phyloP scores from a whole-genome alignment of 2,329 filamentous ascomycete genomes.

The Cordyceps cateniannulata region DNA sequence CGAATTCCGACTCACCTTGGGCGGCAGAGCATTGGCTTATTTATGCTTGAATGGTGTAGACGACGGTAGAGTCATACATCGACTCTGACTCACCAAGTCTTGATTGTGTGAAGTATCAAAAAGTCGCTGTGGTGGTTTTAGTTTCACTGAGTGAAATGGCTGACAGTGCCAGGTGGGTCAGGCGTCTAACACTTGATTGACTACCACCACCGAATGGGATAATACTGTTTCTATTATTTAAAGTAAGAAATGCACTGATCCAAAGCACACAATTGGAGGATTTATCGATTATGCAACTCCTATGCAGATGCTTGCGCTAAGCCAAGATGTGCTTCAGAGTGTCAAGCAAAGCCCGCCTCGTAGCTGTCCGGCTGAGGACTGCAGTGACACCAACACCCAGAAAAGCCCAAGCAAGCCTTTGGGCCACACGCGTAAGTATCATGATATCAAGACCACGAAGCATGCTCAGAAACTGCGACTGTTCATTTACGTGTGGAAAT shows the following conservation, averaged over 20 bases:
- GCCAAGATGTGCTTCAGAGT: not conserved
- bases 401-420: not conserved
- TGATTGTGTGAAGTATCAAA: not conserved
- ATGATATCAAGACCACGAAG: not conserved
- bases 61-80: not conserved
- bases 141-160: no score
- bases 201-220: no score
- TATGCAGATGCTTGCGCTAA: not conserved
- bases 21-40: not conserved
- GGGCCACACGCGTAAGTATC: not conserved
- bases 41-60: not conserved
- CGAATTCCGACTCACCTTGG: not conserved
- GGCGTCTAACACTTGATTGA: no score
- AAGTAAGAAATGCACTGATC: not conserved
- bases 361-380: not conserved
- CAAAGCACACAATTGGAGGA: not conserved
- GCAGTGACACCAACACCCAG: not conserved
- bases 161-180: not conserved
- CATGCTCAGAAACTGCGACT: not conserved
- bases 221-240: not conserved
- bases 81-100: not conserved
- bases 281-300: no score
- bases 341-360: not conserved
- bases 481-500: conserved; percentile 16
- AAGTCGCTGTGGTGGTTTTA: not conserved